A percentile compares a stretch with the other conserved stretches of the same genome.
These are phyloP conservation scores for Fusarium sp. DNA, from an alignment of 2,329 filamentous ascomycete genomes.

Conservation along the genomic window DNA sequence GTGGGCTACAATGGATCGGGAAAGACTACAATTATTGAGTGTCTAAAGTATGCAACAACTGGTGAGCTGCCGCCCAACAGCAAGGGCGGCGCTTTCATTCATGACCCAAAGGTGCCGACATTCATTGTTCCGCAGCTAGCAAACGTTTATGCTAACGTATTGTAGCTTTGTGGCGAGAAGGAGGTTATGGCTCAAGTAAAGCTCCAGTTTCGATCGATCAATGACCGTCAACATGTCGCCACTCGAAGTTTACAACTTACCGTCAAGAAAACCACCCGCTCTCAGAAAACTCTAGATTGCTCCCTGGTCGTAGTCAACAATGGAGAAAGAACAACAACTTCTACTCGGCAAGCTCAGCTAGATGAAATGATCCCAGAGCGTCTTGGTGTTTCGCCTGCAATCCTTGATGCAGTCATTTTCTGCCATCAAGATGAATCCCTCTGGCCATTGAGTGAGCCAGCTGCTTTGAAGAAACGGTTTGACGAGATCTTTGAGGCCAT, in stretches of 20 bases:
- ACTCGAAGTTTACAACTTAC: slow-evolving; percentile 88
- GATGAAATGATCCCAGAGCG: slow-evolving; percentile 87
- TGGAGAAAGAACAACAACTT: slow-evolving; percentile 83
- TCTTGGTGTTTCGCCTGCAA: slow-evolving; percentile 88
- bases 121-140: not conserved
- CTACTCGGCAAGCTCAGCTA: slow-evolving; percentile 83
- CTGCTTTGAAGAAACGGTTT: slow-evolving; percentile 89
- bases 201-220: slow-evolving; percentile 84
- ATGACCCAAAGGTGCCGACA: slow-evolving; percentile 83
- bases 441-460: slow-evolving; percentile 94
- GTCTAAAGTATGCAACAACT: slow-evolving; percentile 96
- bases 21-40: slow-evolving; percentile 99
- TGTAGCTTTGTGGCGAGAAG: slow-evolving; percentile 80
- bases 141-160: slow-evolving; percentile 16
- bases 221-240: slow-evolving; percentile 82
- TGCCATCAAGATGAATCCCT: slow-evolving; percentile 98
- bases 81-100: slow-evolving; percentile 91
- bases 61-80: slow-evolving; percentile 94
- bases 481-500: slow-evolving; percentile 98
- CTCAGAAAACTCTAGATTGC: slow-evolving; percentile 87
- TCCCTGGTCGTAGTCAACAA: slow-evolving; percentile 80
- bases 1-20: slow-evolving; percentile 98
- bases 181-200: slow-evolving; percentile 93
- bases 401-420: slow-evolving; percentile 96
- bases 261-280: slow-evolving; percentile 81